Evolutionary conservation across 2,329 filamentous ascomycete species (phyloP), one percentile per base, ranked within the genome.

Genomic region (Amauroascus verrucosus): DNA sequence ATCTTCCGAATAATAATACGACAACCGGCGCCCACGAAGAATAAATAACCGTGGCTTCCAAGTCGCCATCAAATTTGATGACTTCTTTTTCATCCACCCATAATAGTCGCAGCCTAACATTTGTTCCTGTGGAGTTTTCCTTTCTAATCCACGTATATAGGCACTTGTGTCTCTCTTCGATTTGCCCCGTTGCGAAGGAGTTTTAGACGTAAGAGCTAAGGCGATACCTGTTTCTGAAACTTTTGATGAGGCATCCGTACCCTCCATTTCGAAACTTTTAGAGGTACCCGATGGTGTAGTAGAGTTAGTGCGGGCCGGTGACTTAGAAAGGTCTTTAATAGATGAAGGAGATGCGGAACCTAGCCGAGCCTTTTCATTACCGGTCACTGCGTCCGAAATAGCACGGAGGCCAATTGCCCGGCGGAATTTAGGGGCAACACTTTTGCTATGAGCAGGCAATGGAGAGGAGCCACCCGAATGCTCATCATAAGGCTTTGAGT

Each of bases 21-120:
- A 89, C 28, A 98, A 75, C 3, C 93, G 84, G 50, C 91, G 83
- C 28, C 93, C 93, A 64, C 89, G 90, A 54, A 98, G 80, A 6
- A 98, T 84, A 65, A 98, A 98, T n/a, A 97, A 77, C 11, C 93
- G 84, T 11, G 90, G 86, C 65, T 97, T 98, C 93, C 93, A 98
- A 1, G 90, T 95, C 1, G 89, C 89, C 84, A 98, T 95, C 32
- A 97, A 76, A 63, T 91, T 93, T 1, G 88, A 91, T 56, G 88
- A 95, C 70, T 94, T 90, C 78, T 98, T 98, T 76, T 93, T 97
- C 93, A 98, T 98, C 93, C 93, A 98, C 1, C 93, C 93, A 63
- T 85, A 91, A 67, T 95, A 97, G 65, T 98, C 91, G 53, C 88
- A 91, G 57, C 82, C 83, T 57, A 82, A 74, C 70, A 95, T 93